Conservation (phyloP, 2,329 filamentous ascomycete species). For the Alternaria conjuncta region DNA sequence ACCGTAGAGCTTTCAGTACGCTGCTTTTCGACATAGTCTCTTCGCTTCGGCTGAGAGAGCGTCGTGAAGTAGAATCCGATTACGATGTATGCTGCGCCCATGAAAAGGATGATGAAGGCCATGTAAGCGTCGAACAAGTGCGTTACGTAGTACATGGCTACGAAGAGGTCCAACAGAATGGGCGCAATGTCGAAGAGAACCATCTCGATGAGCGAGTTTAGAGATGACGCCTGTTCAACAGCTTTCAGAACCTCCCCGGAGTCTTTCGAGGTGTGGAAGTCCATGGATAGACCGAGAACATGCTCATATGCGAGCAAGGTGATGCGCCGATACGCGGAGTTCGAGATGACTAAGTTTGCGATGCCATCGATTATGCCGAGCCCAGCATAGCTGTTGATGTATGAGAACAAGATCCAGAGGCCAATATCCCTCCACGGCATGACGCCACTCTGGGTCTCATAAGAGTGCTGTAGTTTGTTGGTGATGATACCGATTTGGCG, state of each 20-base stretch:
- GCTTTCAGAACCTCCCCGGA: constrained; percentile 70
- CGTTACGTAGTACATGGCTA: constrained; percentile 68
- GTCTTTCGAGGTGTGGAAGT: constrained; percentile 71
- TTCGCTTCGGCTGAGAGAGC: constrained; percentile 52
- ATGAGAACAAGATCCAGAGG: constrained; percentile 56
- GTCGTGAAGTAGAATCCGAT: constrained; percentile 53
- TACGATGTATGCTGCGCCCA: constrained; percentile 59
- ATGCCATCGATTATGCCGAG: constrained; percentile 58
- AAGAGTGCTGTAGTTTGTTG: constrained; percentile 62
- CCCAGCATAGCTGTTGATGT: constrained; percentile 60
- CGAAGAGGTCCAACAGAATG: constrained; percentile 65
- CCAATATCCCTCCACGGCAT: constrained; percentile 62
- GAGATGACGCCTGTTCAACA: constrained; percentile 67
- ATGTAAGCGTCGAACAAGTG: constrained; percentile 66
- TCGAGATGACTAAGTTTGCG: constrained; percentile 62
- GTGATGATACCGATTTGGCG: constrained; percentile 81
- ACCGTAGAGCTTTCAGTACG: constrained; percentile 61
- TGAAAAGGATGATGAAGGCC: constrained; percentile 48
- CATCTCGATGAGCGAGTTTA: constrained; percentile 66
- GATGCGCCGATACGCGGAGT: constrained; percentile 64
- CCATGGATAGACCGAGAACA: constrained; percentile 71
- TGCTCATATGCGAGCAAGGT: constrained; percentile 69
- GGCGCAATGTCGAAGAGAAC: constrained; percentile 67
- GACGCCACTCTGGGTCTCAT: constrained; percentile 46
- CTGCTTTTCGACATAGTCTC: constrained; percentile 51